Conservation (phyloP, 148 eudicot species). For the Silene conica region DNA sequence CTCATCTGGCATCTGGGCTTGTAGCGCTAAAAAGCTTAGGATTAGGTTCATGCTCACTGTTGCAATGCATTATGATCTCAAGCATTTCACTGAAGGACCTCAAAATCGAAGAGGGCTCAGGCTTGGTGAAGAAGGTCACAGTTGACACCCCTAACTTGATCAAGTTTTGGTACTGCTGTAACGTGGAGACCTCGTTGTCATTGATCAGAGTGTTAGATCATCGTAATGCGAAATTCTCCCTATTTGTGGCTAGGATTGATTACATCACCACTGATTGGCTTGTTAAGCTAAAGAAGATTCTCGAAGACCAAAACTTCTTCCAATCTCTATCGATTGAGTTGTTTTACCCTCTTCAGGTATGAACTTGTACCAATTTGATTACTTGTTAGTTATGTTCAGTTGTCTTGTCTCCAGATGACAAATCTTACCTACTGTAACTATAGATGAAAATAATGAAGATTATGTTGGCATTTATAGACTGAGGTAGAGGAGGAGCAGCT, state of each 20-base stretch:
- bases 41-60: neutral
- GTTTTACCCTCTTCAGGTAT: neutral
- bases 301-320: neutral
- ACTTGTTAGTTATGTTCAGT: neutral
- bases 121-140: neutral
- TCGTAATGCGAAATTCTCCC: neutral
- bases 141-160: conserved; percentile 2
- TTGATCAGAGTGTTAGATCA: neutral
- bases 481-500: neutral
- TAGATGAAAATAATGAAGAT: neutral
- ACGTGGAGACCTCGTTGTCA: neutral
- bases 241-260: neutral
- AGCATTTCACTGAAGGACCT: neutral
- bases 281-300: neutral
- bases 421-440: too few species aligned
- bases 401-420: neutral
- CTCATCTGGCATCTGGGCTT: neutral
- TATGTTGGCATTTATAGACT: neutral
- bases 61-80: neutral
- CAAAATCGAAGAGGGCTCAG: neutral
- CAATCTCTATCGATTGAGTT: neutral
- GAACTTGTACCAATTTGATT: neutral
- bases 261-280: neutral
- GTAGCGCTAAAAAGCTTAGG: neutral
- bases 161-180: neutral